Conservation (phyloP, 805 yeast genomes). For the Candida methanosorbosa region DNA sequence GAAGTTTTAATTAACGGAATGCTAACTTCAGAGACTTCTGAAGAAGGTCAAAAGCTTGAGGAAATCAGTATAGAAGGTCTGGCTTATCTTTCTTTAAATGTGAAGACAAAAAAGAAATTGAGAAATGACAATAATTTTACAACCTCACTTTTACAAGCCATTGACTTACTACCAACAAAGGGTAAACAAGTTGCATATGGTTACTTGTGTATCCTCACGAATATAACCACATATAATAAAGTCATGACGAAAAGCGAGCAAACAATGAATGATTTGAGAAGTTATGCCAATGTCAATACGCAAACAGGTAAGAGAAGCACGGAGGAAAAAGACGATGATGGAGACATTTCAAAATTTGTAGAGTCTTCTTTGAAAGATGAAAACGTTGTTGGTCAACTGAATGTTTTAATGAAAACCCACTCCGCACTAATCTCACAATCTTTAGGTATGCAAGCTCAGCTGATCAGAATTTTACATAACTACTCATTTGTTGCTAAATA, state of each 20-base stretch:
- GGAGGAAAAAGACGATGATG: slow-evolving; percentile 19
- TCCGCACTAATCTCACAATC: slow-evolving; percentile 9
- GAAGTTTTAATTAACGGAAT: slow-evolving; percentile 22
- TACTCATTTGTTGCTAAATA: slow-evolving; percentile 19
- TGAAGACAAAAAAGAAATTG: slow-evolving; percentile 22
- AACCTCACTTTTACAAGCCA: slow-evolving; percentile 11
- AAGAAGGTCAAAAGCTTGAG: background rate
- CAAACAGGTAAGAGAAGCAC: slow-evolving; percentile 18
- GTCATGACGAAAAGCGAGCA: slow-evolving; percentile 20
- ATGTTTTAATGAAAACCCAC: slow-evolving; percentile 7
- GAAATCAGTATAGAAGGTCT: slow-evolving; percentile 22
- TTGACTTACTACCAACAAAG: slow-evolving; percentile 1
- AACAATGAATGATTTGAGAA: slow-evolving; percentile 29
- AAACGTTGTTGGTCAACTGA: slow-evolving; percentile 10
- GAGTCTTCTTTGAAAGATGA: slow-evolving; percentile 13
- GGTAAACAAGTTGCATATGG: slow-evolving; percentile 24
- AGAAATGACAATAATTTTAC: slow-evolving; percentile 27
- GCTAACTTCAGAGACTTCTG: background rate
- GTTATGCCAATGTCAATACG: slow-evolving; percentile 24
- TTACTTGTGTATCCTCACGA: slow-evolving; percentile 29
- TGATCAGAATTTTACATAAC: slow-evolving; percentile 27
- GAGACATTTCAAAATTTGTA: slow-evolving; percentile 19
- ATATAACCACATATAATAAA: slow-evolving; percentile 27
- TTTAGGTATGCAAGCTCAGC: slow-evolving; percentile 17
- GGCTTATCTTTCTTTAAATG: slow-evolving; percentile 27